phyloP scores from a whole-genome alignment of 306 rosid species.

The Acmispon strigosus region DNA sequence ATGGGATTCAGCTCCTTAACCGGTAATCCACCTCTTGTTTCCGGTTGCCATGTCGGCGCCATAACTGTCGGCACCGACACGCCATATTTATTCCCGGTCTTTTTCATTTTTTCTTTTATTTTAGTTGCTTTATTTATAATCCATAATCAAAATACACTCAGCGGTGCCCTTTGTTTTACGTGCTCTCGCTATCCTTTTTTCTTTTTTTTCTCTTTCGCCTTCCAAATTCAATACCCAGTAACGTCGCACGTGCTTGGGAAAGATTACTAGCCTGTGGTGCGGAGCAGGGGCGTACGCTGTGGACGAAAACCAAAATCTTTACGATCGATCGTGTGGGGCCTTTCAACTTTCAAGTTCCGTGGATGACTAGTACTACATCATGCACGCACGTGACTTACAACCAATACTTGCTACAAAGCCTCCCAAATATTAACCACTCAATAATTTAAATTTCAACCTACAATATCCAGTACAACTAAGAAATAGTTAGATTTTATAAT shows the following conservation, averaged over 20 bases:
- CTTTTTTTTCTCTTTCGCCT: neutral
- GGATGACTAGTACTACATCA: conserved; percentile 3
- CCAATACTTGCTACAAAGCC: neutral
- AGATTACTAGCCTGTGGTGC: neutral
- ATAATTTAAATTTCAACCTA: no score
- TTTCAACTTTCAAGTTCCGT: neutral
- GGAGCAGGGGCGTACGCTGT: neutral
- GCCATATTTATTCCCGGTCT: conserved; percentile 41
- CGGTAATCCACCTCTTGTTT: conserved; percentile 18
- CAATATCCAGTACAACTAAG: no score
- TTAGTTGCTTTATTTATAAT: no score
- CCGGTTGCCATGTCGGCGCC: conserved; percentile 22
- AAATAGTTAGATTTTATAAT: no score
- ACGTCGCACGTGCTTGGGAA: conserved; percentile 10
- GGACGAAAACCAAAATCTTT: neutral
- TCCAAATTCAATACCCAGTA: neutral
- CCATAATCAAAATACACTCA: no score
- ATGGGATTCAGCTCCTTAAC: conserved; percentile 31
- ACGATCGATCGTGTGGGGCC: conserved; percentile 9
- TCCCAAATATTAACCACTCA: neutral
- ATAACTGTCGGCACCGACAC: conserved; percentile 72
- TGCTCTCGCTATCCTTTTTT: conserved; percentile 1
- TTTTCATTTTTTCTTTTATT: neutral
- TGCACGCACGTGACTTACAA: conserved; percentile 29
- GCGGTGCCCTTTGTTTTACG: no score